phyloP scores from a whole-genome alignment of 352 stramenopile genomes.

The Aphanomyces invadans region DNA sequence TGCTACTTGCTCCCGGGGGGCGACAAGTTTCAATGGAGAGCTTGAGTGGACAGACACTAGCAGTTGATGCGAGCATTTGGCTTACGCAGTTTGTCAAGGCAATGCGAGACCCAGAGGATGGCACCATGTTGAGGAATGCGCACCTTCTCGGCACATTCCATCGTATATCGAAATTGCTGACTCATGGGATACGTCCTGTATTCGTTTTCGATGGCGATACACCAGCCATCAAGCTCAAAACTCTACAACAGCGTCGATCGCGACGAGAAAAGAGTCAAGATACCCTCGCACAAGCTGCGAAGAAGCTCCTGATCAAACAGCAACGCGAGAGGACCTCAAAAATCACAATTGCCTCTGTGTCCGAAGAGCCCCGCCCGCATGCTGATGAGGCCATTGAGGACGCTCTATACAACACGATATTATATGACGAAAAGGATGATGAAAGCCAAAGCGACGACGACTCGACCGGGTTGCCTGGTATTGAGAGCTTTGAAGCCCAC shows the following conservation, averaged over 20 bases:
- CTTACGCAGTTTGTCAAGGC: conserved; percentile 99
- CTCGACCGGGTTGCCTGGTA: conserved; percentile 42
- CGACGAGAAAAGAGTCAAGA: conserved; percentile 59
- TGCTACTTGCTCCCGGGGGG: conserved; percentile 92
- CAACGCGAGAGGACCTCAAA: conserved; percentile 53
- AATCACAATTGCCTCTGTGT: conserved; percentile 27
- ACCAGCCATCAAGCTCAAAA: conserved; percentile 94
- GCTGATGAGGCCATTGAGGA: conserved; percentile 24
- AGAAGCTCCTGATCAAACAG: conserved; percentile 92
- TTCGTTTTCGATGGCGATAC: conserved; percentile 99
- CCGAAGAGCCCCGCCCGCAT: not conserved
- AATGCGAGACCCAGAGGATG: conserved; percentile 92
- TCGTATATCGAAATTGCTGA: conserved; percentile 91
- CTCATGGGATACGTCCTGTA: conserved; percentile 94
- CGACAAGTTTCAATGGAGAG: conserved; percentile 97
- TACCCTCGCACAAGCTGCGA: conserved; percentile 84
- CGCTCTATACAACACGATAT: conserved; percentile 9
- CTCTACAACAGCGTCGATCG: conserved; percentile 45
- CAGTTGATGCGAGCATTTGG: conserved; percentile 99
- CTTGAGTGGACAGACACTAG: conserved; percentile 91
- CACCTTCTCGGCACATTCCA: conserved; percentile 94
- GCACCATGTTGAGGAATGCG: conserved; percentile 91
- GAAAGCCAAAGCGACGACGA: conserved; percentile 28
- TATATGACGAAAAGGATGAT: conserved; percentile 27
- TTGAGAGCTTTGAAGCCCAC: conserved; percentile 46